These are phyloP conservation scores for Suillus paluster DNA, from an alignment of 768 basidiomycete species.

Conservation along the genomic window DNA sequence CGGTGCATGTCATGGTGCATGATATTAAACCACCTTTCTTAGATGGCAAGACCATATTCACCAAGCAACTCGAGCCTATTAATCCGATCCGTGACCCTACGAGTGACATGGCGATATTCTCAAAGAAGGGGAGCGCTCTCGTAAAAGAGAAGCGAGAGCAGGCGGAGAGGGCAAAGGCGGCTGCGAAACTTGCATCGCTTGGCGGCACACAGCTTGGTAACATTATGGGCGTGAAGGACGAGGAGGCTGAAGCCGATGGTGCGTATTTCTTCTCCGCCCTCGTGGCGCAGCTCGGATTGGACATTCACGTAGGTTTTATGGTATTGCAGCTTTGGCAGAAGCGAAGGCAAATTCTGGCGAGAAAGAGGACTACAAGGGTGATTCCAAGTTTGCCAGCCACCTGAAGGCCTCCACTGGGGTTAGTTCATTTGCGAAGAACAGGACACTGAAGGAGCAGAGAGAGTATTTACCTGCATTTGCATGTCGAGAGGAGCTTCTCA, in stretches of 20 bases:
- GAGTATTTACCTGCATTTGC: conserved; percentile 99
- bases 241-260: conserved; percentile 93
- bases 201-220: conserved; percentile 96
- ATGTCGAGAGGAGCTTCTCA: conserved; percentile 91
- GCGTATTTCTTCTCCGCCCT: conserved; percentile 39
- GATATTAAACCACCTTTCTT: conserved; percentile 97
- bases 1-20: conserved; percentile 97
- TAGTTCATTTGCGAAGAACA: conserved; percentile 77
- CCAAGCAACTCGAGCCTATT: conserved; percentile 95
- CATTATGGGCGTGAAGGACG: conserved; percentile 96
- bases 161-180: conserved; percentile 94
- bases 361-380: conserved; percentile 83
- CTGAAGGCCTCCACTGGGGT: conserved; percentile 79
- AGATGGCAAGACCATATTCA: conserved; percentile 94
- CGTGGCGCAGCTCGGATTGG: conserved; percentile 53
- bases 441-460: conserved; percentile 92
- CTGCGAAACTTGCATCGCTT: conserved; percentile 90
- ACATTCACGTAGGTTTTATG: conserved; percentile 76
- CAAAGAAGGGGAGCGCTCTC: conserved; percentile 93
- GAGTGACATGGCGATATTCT: conserved; percentile 94
- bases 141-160: conserved; percentile 97
- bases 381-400: conserved; percentile 97
- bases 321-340: conserved; percentile 55
- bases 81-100: conserved; percentile 94
- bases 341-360: conserved; percentile 52